A percentile compares a stretch with the other conserved stretches of the same genome.
phyloP scores from a whole-genome alignment of 2,329 filamentous ascomycete species.

The Penicillium sp. region DNA sequence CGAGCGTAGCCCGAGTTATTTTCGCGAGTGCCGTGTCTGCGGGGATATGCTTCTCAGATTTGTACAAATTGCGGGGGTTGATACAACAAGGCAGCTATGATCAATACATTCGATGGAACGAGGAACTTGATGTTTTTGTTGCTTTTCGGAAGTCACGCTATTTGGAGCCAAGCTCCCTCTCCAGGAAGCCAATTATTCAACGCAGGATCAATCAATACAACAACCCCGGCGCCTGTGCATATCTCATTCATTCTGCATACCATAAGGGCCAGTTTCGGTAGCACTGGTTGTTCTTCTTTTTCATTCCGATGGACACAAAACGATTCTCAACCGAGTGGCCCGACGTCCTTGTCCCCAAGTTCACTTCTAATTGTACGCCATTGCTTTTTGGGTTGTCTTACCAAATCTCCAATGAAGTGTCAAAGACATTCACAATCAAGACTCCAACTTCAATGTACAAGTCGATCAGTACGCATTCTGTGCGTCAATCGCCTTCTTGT shows the following conservation, averaged over 20 bases:
- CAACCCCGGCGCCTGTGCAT: not conserved
- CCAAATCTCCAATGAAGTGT: not conserved
- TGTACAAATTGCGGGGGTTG: constrained; percentile 9
- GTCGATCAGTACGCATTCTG: constrained; percentile 24
- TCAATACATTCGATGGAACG: not conserved
- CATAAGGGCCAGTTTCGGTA: not conserved
- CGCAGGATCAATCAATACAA: not conserved
- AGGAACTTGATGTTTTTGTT: not conserved
- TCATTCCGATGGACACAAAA: not conserved
- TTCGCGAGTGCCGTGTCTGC: constrained; percentile 11
- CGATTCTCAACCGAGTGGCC: not conserved
- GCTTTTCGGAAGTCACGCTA: not conserved
- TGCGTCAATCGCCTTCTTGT: constrained; percentile 63
- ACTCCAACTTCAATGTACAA: not conserved
- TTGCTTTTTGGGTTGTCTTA: not conserved
- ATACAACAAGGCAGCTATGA: not conserved
- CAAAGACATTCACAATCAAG: not conserved
- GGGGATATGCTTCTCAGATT: constrained; percentile 1
- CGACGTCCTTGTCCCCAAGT: not conserved
- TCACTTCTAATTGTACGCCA: not conserved
- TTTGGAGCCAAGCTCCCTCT: not conserved
- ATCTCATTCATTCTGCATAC: not conserved
- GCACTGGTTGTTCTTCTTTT: not conserved
- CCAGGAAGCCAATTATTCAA: not conserved
- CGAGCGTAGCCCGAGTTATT: constrained; percentile 22